Evolutionary conservation across 352 stramenopile genomes (phyloP), one percentile per base, ranked within the genome.

Genomic region (Blastocystis sp.): DNA sequence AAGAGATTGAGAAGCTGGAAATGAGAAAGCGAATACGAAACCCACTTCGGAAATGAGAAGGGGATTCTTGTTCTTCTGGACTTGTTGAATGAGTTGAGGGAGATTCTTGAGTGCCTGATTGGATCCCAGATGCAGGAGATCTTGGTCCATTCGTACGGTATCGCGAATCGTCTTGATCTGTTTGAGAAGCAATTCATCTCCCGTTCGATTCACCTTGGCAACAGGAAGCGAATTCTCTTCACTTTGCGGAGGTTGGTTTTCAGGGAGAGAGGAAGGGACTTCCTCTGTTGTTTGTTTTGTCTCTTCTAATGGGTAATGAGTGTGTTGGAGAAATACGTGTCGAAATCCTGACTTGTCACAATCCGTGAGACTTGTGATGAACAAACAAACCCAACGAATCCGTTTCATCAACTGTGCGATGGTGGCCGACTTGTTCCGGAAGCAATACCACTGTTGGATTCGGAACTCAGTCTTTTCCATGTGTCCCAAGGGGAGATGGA

Each of bases 401-500:
- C 34, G 14, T 56, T 14, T 27, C 67, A 59, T 42, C 56, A 78
- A 63, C 11, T 56, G 67, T 27, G 67, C 49, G 6, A 78, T 21
- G 8, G n/a, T n/a, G 21, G 34, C n/a, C 14, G 53, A 21, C 14
- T 38, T 27, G 34, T 78, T 78, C 32, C 36, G 67, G 8, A 78
- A 56, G 38, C 67, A 78, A 51, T 59, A 78, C 67, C 67, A 78
- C 42, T 59, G n/a, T 1, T 78, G n/a, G 21, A 78, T 8, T 36
- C 29, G 42, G 27, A 78, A 38, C 32, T 8, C 42, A 8, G 67
- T 21, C 67, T 56, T 40, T 40, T 78, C 67, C 27, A 78, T 61
- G 2, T 57, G 27, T 4, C 67, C 67, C 7, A 78, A 48, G 16
- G 67, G 67, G 32, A 78, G 40, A 40, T 78, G 67, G 53, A 78